phyloP scores from a whole-genome alignment of 345 rosid species.

The Salix suchowensis region DNA sequence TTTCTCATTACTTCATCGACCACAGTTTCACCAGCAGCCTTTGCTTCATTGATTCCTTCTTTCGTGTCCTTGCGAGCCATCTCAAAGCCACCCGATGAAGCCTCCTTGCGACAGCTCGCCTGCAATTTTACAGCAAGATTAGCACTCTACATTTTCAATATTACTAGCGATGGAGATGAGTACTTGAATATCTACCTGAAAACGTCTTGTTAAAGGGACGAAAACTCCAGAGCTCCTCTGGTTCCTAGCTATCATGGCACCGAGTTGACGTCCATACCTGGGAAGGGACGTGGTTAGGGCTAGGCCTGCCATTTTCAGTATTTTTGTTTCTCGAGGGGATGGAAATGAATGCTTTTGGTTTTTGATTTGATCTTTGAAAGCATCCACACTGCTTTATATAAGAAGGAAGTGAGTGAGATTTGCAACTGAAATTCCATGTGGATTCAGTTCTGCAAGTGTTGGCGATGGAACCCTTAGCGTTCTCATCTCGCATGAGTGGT shows the following conservation, averaged over 20 bases:
- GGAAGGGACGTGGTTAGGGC: slow-evolving; percentile 7
- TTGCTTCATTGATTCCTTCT: slow-evolving; percentile 5
- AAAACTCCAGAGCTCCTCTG: slow-evolving; percentile 20
- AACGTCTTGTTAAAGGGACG: slow-evolving; percentile 13
- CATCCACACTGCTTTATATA: neutral
- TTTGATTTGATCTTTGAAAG: neutral
- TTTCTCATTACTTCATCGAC: slow-evolving; percentile 19
- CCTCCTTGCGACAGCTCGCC: slow-evolving; percentile 11
- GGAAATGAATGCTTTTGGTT: too few relatives aligned
- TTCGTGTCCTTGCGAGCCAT: slow-evolving; percentile 9
- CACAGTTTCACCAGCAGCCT: neutral
- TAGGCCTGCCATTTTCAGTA: slow-evolving; percentile 18
- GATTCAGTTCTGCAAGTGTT: neutral
- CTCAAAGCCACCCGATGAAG: slow-evolving; percentile 1
- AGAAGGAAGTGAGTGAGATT: neutral
- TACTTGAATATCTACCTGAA: slow-evolving; percentile 14
- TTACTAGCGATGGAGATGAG: too few relatives aligned
- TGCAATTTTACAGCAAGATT: neutral
- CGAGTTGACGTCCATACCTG: slow-evolving; percentile 1
- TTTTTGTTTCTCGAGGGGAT: neutral
- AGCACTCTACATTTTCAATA: too few relatives aligned
- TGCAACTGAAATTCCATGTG: neutral
- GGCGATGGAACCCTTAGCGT: neutral
- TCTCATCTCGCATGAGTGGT: slow-evolving; percentile 2
- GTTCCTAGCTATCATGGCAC: neutral